A percentile compares a stretch with the other conserved stretches of the same genome.
Conservation (phyloP, 2,329 filamentous ascomycete species). For the Falciphora oryzae region DNA sequence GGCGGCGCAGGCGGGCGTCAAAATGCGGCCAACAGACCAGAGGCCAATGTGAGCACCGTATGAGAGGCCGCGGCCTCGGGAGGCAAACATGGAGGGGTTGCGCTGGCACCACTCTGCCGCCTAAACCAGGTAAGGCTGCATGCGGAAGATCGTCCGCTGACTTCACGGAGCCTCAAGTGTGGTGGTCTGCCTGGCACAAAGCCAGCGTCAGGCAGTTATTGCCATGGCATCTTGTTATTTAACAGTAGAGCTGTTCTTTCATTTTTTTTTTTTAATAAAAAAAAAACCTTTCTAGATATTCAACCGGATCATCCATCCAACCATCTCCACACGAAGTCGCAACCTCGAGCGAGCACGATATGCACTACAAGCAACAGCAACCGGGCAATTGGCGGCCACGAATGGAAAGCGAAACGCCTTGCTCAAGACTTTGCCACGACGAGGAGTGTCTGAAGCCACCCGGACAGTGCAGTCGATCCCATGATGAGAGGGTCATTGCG, state of each 20-base stretch:
- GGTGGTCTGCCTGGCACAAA: neutral
- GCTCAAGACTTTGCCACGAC: neutral
- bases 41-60: neutral
- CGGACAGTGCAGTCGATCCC: neutral
- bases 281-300: neutral
- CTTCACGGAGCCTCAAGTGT: neutral
- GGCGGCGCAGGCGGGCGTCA: neutral
- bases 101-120: neutral
- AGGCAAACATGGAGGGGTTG: neutral
- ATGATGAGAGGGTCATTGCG: neutral
- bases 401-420: neutral
- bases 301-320: neutral
- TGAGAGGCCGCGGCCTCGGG: neutral
- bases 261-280: no score
- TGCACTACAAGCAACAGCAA: neutral
- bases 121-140: neutral
- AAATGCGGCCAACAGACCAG: neutral
- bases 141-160: neutral
- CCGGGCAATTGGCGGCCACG: no score
- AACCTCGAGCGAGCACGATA: neutral
- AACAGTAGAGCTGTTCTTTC: neutral
- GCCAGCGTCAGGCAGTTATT: neutral
- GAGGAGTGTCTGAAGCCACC: neutral
- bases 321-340: neutral
- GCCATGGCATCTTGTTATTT: neutral